Evolutionary conservation across 73 alveolate genomes (phyloP).

Genomic region (Tetrahymena malaccensis): DNA sequence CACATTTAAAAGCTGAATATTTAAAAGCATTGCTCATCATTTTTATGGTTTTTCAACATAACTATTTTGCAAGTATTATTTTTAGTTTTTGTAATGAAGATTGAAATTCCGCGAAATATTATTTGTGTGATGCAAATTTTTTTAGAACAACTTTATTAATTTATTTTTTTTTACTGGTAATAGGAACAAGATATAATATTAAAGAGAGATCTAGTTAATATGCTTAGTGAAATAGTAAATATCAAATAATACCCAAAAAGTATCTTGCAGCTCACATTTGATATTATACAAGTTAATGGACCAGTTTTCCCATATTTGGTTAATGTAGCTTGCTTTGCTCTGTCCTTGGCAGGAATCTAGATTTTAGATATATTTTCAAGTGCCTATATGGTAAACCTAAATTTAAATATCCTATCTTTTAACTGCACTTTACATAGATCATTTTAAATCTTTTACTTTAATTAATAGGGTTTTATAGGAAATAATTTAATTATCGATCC

Average conservation of each 20-base stretch:
- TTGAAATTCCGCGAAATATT: neutral
- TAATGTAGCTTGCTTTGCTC: neutral
- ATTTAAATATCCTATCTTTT: neutral
- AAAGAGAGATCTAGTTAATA: neutral
- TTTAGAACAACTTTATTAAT: neutral
- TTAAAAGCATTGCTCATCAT: neutral
- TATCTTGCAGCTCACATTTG: neutral
- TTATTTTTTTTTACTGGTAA: neutral
- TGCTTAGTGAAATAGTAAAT: neutral
- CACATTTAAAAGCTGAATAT: neutral
- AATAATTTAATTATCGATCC: neutral
- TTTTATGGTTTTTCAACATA: neutral
- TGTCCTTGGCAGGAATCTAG: neutral
- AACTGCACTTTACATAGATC: neutral
- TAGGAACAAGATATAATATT: neutral
- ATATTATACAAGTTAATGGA: neutral
- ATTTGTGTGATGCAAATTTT: neutral
- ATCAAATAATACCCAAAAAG: neutral
- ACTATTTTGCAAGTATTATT: neutral
- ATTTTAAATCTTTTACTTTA: neutral
- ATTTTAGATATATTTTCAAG: neutral
- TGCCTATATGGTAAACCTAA: neutral
- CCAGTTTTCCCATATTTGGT: neutral
- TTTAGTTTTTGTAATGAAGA: neutral
- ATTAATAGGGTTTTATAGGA: neutral